phyloP scores from a whole-genome alignment of 306 rosid genomes.

The Carpinus viminea region DNA sequence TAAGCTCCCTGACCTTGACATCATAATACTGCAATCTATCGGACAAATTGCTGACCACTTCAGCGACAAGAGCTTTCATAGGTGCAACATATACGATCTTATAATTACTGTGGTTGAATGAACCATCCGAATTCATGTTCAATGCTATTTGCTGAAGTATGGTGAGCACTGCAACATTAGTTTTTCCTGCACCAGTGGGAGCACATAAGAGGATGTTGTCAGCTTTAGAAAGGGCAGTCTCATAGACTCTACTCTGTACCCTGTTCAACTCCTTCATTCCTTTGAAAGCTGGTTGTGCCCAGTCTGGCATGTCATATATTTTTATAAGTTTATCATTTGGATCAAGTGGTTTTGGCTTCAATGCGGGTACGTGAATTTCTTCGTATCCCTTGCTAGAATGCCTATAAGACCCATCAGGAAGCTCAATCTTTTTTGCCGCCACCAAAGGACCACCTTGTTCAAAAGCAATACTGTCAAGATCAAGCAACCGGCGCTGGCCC shows the following conservation, averaged over 20 bases:
- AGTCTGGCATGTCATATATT: slow-evolving; percentile 26
- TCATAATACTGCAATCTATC: slow-evolving; percentile 65
- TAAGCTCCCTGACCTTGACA: no score
- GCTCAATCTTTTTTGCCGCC: slow-evolving; percentile 68
- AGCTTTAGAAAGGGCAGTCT: slow-evolving; percentile 69
- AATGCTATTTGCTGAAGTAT: no score
- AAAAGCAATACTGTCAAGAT: slow-evolving; percentile 61
- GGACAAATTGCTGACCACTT: slow-evolving; percentile 91
- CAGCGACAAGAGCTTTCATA: slow-evolving; percentile 99
- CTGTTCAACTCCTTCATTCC: no score
- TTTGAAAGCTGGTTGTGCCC: no score
- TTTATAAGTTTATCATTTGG: slow-evolving; percentile 67
- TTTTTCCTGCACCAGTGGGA: slow-evolving; percentile 98
- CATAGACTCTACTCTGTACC: slow-evolving; percentile 51
- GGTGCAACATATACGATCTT: slow-evolving; percentile 97
- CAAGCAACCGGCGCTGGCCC: slow-evolving; percentile 50
- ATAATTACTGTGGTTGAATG: slow-evolving; percentile 35
- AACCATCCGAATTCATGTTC: no score
- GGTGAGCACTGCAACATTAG: slow-evolving; percentile 59
- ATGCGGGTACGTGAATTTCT: slow-evolving; percentile 5
- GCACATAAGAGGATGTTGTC: slow-evolving; percentile 87
- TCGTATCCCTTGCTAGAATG: no score
- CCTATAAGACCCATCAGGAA: slow-evolving; percentile 47
- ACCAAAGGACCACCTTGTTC: slow-evolving; percentile 67
- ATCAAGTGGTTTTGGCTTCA: slow-evolving; percentile 72